Conservation (phyloP, 176 grass and related monocot genomes). For the Carex kokanica region DNA sequence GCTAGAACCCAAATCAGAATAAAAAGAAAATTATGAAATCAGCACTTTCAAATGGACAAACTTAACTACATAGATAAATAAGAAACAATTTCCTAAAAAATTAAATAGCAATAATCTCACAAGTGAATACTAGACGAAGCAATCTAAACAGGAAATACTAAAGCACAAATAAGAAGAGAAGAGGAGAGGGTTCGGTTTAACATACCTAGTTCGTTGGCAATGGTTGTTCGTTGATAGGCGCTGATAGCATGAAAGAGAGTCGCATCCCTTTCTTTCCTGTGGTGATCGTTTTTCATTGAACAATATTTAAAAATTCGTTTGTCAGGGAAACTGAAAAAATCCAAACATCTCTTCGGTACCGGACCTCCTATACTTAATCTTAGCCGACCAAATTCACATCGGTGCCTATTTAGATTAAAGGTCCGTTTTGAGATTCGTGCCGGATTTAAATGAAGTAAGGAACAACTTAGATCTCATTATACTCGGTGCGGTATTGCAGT, state of each 20-base stretch:
- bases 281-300: neutral
- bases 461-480: no score
- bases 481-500: no score
- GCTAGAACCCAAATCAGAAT: neutral
- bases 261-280: neutral
- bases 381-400: no score
- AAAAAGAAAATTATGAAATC: neutral
- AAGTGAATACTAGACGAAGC: neutral
- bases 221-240: neutral
- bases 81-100: neutral
- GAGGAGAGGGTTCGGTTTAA: neutral
- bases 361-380: no score
- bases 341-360: no score
- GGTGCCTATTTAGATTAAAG: no score
- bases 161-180: constrained; percentile 8
- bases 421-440: no score
- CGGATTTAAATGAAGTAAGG: no score
- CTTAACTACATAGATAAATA: neutral
- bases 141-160: neutral
- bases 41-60: neutral
- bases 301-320: neutral
- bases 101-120: neutral
- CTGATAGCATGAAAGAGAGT: neutral
- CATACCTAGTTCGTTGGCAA: constrained; percentile 21
- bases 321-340: neutral